Percentiles rank a stretch among this genome's conserved stretches.
Conservation (phyloP, 305 asterid species). For the Plantago rigida region DNA sequence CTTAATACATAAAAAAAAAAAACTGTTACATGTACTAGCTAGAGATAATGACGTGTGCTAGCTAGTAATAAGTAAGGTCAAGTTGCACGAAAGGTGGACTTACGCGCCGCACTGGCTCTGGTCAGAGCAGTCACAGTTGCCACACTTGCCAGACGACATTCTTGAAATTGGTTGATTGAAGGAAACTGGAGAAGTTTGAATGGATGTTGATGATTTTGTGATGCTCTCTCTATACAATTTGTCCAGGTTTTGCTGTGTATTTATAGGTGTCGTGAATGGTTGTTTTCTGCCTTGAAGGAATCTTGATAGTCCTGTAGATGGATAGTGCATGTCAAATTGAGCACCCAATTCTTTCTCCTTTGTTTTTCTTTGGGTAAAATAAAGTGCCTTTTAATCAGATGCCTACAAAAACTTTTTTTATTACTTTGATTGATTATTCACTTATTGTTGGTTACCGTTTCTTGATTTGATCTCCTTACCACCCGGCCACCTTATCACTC, state of each 20-base stretch:
- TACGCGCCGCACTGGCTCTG: conserved; percentile 40
- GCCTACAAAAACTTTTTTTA: not conserved
- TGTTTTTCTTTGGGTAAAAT: not conserved
- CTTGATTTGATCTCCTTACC: too few species aligned
- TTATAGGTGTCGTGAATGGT: conserved; percentile 2
- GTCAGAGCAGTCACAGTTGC: conserved; percentile 43
- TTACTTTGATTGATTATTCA: too few species aligned
- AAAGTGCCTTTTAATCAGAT: not conserved
- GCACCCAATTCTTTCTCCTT: conserved; percentile 5
- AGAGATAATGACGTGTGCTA: too few species aligned
- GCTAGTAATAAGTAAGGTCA: too few species aligned
- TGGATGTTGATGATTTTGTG: not conserved
- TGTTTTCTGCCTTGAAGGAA: not conserved
- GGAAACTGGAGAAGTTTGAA: not conserved
- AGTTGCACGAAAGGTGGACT: conserved; percentile 18
- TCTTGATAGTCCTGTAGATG: not conserved
- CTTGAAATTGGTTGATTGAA: not conserved
- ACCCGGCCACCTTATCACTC: too few species aligned
- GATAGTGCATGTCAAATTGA: conserved; percentile 2
- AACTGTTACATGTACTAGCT: too few species aligned
- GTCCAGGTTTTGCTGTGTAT: not conserved
- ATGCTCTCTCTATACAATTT: not conserved
- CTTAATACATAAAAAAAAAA: too few species aligned
- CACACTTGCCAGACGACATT: conserved; percentile 46
- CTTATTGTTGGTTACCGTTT: too few species aligned